Base-by-base conservation (phyloP, 2,329 filamentous ascomycete species). In the Phyllosticta paracitricarpa region DNA sequence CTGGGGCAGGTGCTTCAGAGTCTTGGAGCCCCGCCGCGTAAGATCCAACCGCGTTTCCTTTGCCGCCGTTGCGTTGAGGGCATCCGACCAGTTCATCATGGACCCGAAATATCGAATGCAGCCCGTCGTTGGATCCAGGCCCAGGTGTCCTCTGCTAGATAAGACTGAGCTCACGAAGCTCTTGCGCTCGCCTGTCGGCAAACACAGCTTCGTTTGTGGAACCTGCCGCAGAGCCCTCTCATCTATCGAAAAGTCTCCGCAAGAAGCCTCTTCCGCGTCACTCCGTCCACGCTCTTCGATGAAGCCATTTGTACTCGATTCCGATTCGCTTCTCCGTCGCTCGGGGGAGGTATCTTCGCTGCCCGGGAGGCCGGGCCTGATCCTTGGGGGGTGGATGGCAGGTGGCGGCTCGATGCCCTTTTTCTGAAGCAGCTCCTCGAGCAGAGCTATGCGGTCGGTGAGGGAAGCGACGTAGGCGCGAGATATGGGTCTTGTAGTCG, bases 401-500 rank as follows among this genome's bases (percentile, higher is more conserved):
- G 79, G 78, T 9, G 81, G 81, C 24, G 78, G 76, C 1, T 75
- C 73, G 19, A 79, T 75, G 57, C 81, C 81, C 35, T 75, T 76
- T 51, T 82, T 79, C 61, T 76, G 68, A 3, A 84, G 75, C 76
- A 83, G 75, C 17, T 70, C 70, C 70, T 84, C 81, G 0, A 84
- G 73, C 63, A 83, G 65, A 7, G 75, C 72, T 53, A 83, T 81
- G 4, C 81, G 76, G 25, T 81, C 79, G n/a, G 80, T 81, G 10
- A 84, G 72, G 1, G 80, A 83, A 51, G 78, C 79, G 77, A 82
- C 82, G 69, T 83, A 84, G 59, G 81, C 81, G 68, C 82, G 80
- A 22, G 81, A 83, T 35, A 83, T 82, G 7, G 81, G 81, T 48
- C 81, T 83, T 40, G 28, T 40, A 5, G 54, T 30, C 58, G 35